Percentiles rank a stretch among this genome's conserved stretches.
Evolutionary conservation across 306 rosid species (phyloP).

Genomic region (Dryas octopetala): DNA sequence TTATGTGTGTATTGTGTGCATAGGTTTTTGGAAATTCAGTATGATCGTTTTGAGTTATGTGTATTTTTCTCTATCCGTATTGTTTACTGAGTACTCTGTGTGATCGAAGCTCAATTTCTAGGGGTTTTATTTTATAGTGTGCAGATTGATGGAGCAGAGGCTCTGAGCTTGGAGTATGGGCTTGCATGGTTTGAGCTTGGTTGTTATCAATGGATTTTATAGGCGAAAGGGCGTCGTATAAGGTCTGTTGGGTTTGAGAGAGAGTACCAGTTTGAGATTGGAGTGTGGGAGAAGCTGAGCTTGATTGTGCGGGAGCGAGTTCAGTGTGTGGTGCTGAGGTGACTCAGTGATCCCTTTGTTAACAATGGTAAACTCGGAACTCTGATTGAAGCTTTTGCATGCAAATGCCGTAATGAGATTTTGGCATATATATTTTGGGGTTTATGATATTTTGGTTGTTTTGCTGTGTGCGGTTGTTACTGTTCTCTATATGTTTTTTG

Average conservation of each 20-base stretch:
- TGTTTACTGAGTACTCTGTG: background rate
- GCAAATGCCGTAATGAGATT: constrained; percentile 15
- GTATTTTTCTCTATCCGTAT: constrained; percentile 15
- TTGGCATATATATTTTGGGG: background rate
- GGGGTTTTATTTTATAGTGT: constrained; percentile 14
- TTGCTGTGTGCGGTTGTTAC: background rate
- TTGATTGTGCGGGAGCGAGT: constrained; percentile 12
- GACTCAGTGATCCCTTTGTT: constrained; percentile 20
- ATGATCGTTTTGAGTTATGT: constrained; percentile 23
- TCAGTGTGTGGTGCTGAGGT: constrained; percentile 9
- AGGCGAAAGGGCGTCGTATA: constrained; percentile 19
- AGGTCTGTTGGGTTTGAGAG: constrained; percentile 22
- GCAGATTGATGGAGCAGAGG: constrained; percentile 28
- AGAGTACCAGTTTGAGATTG: constrained; percentile 14
- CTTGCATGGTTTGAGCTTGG: constrained; percentile 25
- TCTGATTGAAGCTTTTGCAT: constrained; percentile 23
- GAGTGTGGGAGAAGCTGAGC: constrained; percentile 12
- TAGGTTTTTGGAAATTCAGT: constrained; percentile 9
- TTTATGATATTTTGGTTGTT: constrained; percentile 1
- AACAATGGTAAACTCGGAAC: constrained; percentile 46
- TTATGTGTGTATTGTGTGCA: background rate
- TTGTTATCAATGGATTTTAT: constrained; percentile 19
- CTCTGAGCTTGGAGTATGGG: constrained; percentile 6
- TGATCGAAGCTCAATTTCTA: constrained; percentile 26
- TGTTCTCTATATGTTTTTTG: background rate